Evolutionary conservation across 805 yeast species (phyloP), one percentile per base, ranked within the genome.

Genomic region (Grigorovia transvaalensis): DNA sequence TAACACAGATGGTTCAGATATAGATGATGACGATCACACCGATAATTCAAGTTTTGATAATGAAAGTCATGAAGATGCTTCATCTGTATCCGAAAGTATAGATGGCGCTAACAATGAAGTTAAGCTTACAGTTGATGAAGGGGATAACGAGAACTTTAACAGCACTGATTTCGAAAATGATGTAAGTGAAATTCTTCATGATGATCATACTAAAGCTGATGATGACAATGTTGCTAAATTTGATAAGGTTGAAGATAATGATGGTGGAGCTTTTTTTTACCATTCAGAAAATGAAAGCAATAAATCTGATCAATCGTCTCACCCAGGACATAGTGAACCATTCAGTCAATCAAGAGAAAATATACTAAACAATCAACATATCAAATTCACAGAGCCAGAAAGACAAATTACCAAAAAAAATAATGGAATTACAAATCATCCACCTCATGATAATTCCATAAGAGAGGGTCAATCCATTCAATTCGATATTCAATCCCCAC

Each of bases 401-500:
- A 38, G 17, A 38, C 12, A 13, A 7, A 9, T n/a, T 7, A 38
- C 12, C 5, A n/a, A 38, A 38, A 38, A 38, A 15, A 12, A 2
- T 38, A 38, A 38, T 38, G 17, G 42, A 38, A 38, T 38, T 8
- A 13, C 17, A 38, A 38, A 7, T 12, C 33, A 46, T 15, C 19
- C 4, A 7, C 30, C 42, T 12, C 7, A n/a, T 12, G 30, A 18
- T 30, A 33, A 40, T 20, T 20, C 13, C 3, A 17, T 12, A 30
- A 53, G 49, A 17, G 51, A 52, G 4, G 58, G 59, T 13, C 66
- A 60, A 40, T 50, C 64, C 1, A 66, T 66, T 52, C 66, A 64
- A 33, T 66, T 66, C 45, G 59, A 66, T 46, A 55, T 63, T 11
- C 49, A 54, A 2, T 57, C 57, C 17, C 63, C 61, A 2, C 68